Conservation (phyloP, 1,284 basidiomycete genomes). For the Somion occarium region DNA sequence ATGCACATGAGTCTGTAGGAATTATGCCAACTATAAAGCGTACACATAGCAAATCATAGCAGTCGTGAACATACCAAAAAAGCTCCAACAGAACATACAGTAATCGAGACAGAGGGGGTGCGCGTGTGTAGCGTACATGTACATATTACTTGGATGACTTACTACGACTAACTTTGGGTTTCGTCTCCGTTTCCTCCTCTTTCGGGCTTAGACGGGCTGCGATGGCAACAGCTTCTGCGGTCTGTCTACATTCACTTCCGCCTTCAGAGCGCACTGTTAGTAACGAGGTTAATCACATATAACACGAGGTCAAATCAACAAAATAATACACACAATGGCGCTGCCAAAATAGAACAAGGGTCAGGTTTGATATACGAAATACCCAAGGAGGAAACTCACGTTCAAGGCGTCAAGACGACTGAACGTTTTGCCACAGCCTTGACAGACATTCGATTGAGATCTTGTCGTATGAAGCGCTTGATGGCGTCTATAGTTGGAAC, state of each 20-base stretch:
- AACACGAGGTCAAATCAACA: not conserved
- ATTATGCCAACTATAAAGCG: not conserved
- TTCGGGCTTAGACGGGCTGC: constrained; percentile 24
- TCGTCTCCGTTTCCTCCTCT: constrained; percentile 23
- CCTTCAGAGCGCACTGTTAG: constrained; percentile 74
- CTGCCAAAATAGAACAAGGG: constrained; percentile 21
- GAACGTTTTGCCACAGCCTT: constrained; percentile 92
- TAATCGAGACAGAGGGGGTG: not conserved
- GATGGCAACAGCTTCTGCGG: constrained; percentile 24
- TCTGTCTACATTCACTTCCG: constrained; percentile 63
- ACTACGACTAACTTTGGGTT: constrained; percentile 14
- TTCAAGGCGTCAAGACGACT: constrained; percentile 91
- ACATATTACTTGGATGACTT: not conserved
- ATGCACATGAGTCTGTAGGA: constrained; percentile 1
- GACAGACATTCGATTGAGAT: constrained; percentile 81
- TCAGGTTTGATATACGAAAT: constrained; percentile 6
- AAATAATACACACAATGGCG: constrained; percentile 29
- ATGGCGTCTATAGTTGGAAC: constrained; percentile 53
- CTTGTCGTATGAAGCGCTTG: constrained; percentile 85
- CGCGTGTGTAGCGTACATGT: not conserved
- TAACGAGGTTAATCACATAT: not conserved
- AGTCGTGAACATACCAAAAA: not conserved
- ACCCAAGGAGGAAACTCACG: constrained; percentile 42
- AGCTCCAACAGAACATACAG: not conserved
- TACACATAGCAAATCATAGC: constrained; percentile 1